Evolutionary conservation across 2,329 filamentous ascomycete genomes (phyloP), one percentile per base, ranked within the genome.

Genomic region (Achaetomium macrosporum): DNA sequence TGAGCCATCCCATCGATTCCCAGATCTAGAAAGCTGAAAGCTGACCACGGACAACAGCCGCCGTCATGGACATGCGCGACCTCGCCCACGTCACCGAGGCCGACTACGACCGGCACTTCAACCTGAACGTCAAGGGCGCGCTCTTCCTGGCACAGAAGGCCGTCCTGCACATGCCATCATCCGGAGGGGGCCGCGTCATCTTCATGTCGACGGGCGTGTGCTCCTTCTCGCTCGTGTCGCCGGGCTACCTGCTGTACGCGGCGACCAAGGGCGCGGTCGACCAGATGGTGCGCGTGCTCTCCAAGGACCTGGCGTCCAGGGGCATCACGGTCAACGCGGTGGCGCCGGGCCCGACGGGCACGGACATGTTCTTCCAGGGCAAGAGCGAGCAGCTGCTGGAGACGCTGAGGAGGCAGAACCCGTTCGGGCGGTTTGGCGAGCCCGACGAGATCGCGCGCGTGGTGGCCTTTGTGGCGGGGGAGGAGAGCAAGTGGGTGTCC

Each of bases 221-320:
- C 37, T 61, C 59, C 13, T 60, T 65, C 3, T 72, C 70, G 1
- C 67, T 63, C 3, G 67, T 81, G 1, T 50, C 67, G 25, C 70
- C 76, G 0, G 57, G 62, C 0, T 79, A 81, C 57, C 67, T 77
- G 15, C 68, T 80, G 9, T 84, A 84, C 63, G 70, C 70, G 10
- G 68, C 74, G 0, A 79, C 76, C 41, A 84, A 84, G 61, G 81
- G 78, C 44, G 77, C 80, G 9, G 72, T 84, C 39, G 79, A 84
- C 64, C 77, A 82, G 64, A 75, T 83, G 68, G 74, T 74, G 0
- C 73, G 78, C 11, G 66, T 76, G 2, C 64, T 83, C 55, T 72
- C 76, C 42, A 83, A 81, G 64, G 79, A 82, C 48, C 71, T 83
- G 19, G 77, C 71, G 1, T 59, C 66, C 10, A 76, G 73, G 59